Conservation (phyloP, 371 early-diverging fungal species). For the Funneliformis caledonium region DNA sequence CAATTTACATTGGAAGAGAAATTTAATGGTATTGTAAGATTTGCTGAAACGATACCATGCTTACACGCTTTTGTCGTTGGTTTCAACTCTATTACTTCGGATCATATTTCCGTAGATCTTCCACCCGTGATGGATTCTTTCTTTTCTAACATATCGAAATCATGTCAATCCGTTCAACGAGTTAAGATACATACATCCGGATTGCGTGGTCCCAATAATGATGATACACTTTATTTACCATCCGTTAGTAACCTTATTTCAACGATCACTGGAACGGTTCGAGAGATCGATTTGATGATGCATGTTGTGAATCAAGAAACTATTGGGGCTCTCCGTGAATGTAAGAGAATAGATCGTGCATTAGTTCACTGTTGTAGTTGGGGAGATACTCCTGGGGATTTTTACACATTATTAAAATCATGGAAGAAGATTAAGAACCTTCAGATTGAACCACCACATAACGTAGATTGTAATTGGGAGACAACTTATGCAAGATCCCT, state of each 20-base stretch:
- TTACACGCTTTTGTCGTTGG: constrained; percentile 2
- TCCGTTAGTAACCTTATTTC: constrained; percentile 24
- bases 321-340: constrained; percentile 13
- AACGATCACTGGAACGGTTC: constrained; percentile 5
- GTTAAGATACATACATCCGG: constrained; percentile 23
- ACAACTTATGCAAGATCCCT: neutral
- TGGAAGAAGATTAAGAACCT: constrained; percentile 18
- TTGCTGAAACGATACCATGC: constrained; percentile 6
- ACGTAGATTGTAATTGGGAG: neutral
- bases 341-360: constrained; percentile 14
- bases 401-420: constrained; percentile 12
- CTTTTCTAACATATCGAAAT: constrained; percentile 5
- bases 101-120: constrained; percentile 17
- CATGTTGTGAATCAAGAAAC: constrained; percentile 26
- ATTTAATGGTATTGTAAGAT: constrained; percentile 14
- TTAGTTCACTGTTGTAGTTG: constrained; percentile 22
- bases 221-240: constrained; percentile 17
- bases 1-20: neutral
- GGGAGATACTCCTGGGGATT: constrained; percentile 5
- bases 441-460: constrained; percentile 22
- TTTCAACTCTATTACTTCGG: neutral
- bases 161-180: neutral
- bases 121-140: constrained; percentile 21
- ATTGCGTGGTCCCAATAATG: constrained; percentile 22
- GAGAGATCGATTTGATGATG: constrained; percentile 28